Conservation (phyloP, 768 basidiomycete genomes). For the Tremella yokohamensis region DNA sequence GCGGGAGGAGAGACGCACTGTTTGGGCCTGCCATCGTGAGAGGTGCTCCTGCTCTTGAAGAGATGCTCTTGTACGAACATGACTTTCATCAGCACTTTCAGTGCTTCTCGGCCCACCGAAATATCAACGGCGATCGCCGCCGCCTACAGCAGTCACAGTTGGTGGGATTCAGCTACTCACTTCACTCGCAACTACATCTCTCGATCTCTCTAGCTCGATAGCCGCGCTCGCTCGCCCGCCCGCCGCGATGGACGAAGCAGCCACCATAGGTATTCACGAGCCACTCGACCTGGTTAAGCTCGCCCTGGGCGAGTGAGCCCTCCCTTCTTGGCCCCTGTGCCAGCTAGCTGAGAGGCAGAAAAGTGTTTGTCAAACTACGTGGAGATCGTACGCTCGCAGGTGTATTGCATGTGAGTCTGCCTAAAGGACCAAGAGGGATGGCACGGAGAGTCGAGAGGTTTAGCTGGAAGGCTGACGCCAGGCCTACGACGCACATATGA, state of each 20-base stretch:
- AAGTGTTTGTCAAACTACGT: constrained; percentile 93
- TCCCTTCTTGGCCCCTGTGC: neutral
- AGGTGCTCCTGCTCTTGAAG: neutral
- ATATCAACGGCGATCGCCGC: too few relatives aligned
- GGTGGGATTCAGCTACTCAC: too few relatives aligned
- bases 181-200: too few relatives aligned
- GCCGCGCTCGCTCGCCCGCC: too few relatives aligned
- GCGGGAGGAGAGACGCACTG: neutral
- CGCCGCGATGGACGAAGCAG: constrained; percentile 42
- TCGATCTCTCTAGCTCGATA: too few relatives aligned
- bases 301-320: constrained; percentile 73
- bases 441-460: too few relatives aligned
- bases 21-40: constrained; percentile 22
- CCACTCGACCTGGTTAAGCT: constrained; percentile 96
- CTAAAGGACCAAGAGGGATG: neutral
- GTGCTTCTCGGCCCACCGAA: too few relatives aligned
- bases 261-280: constrained; percentile 55
- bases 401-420: constrained; percentile 73
- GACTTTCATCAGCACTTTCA: too few relatives aligned
- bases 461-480: too few relatives aligned
- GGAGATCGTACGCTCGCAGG: constrained; percentile 90
- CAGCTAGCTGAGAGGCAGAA: constrained; percentile 46
- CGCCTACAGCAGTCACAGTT: too few relatives aligned
- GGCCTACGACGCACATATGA: constrained; percentile 99
- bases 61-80: too few relatives aligned